phyloP scores from a whole-genome alignment of 306 rosid genomes.

The Castanea sativa region DNA sequence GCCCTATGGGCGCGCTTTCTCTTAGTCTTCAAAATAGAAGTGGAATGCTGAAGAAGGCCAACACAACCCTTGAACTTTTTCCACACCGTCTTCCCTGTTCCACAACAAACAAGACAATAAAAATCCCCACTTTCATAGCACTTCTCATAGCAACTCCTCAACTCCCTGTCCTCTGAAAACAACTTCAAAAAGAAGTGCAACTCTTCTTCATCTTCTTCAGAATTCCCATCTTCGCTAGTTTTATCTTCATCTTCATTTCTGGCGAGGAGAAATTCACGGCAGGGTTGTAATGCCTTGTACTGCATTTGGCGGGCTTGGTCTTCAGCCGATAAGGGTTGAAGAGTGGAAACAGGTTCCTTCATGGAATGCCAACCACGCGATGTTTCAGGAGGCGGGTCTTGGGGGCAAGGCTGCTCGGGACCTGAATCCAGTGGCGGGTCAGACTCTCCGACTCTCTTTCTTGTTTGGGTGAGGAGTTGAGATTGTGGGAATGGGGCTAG shows the following conservation, averaged over 20 bases:
- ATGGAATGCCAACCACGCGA: constrained; percentile 44
- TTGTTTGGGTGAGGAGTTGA: background rate
- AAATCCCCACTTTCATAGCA: constrained; percentile 49
- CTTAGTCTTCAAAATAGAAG: constrained; percentile 35
- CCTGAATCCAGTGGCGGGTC: constrained; percentile 24
- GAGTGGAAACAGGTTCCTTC: constrained; percentile 18
- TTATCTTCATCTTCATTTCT: constrained; percentile 4
- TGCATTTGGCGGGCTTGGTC: constrained; percentile 39
- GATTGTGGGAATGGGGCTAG: background rate
- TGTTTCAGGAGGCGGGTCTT: constrained; percentile 5
- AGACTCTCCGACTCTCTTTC: background rate
- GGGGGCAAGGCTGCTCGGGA: constrained; percentile 29
- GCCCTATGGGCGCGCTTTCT: constrained; percentile 58
- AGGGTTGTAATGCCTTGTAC: constrained; percentile 39
- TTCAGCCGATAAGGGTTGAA: constrained; percentile 22
- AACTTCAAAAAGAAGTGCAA: constrained; percentile 43
- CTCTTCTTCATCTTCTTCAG: constrained; percentile 36
- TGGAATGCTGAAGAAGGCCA: constrained; percentile 58
- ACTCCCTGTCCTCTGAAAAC: constrained; percentile 42
- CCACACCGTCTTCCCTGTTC: constrained; percentile 50
- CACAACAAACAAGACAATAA: constrained; percentile 71
- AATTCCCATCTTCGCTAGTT: constrained; percentile 4
- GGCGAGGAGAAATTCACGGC: constrained; percentile 32
- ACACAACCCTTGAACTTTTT: constrained; percentile 54
- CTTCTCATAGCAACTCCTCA: constrained; percentile 58